Evolutionary conservation across 2,329 filamentous ascomycete genomes (phyloP).

Genomic region (Arthroderma sp.): DNA sequence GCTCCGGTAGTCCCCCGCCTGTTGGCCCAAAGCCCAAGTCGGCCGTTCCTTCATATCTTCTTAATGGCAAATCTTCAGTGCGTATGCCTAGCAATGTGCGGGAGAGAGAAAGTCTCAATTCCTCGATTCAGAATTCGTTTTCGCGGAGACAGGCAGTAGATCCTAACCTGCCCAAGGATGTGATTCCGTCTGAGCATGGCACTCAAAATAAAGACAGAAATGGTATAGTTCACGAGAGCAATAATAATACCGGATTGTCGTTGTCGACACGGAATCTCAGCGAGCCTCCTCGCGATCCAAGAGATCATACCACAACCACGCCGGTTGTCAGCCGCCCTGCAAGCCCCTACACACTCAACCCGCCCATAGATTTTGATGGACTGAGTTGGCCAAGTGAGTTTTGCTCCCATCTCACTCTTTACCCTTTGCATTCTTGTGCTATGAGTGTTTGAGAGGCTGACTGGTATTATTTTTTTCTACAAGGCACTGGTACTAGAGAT

Average conservation of each 20-base stretch:
- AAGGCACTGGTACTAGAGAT: constrained; percentile 35
- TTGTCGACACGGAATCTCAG: constrained; percentile 22
- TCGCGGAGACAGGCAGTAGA: constrained; percentile 34
- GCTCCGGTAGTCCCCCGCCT: constrained; percentile 28
- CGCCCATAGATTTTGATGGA: constrained; percentile 39
- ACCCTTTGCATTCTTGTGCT: neutral
- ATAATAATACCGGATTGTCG: constrained; percentile 4
- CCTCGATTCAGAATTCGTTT: constrained; percentile 47
- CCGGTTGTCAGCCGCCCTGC: constrained; percentile 37
- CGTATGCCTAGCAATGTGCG: constrained; percentile 36
- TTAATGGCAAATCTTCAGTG: constrained; percentile 43
- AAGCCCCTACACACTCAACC: constrained; percentile 37
- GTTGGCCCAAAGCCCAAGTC: constrained; percentile 36
- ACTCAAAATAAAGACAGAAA: neutral
- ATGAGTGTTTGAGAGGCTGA: neutral
- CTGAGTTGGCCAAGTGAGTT: constrained; percentile 40
- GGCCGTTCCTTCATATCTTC: constrained; percentile 43
- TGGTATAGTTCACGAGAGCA: neutral
- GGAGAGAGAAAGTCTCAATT: constrained; percentile 45
- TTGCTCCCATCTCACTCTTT: neutral
- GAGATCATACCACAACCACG: constrained; percentile 37
- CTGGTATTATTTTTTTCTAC: neutral
- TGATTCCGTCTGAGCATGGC: neutral
- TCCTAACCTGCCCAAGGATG: constrained; percentile 15
- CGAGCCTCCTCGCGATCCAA: constrained; percentile 41